phyloP scores from a whole-genome alignment of 441 rosid species.

The Brassica balearica region DNA sequence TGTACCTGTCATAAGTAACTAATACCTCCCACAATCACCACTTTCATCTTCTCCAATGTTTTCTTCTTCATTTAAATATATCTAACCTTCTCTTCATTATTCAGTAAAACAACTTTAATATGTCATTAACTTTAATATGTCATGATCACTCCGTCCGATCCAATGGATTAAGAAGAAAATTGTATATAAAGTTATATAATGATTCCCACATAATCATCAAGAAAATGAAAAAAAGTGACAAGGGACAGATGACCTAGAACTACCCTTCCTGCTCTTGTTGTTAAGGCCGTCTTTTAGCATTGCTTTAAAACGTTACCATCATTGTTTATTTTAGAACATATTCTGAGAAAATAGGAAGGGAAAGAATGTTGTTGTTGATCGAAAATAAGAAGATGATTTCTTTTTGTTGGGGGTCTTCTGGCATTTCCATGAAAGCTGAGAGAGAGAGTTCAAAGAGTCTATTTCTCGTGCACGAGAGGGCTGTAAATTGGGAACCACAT shows the following conservation, averaged over 20 bases:
- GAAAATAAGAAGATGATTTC: neutral
- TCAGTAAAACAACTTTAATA: neutral
- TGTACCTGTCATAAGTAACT: conserved; percentile 56
- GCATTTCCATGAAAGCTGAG: conserved; percentile 31
- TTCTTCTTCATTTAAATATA: too few relatives aligned
- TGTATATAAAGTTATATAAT: neutral
- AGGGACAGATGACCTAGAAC: conserved; percentile 35
- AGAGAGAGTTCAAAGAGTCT: conserved; percentile 25
- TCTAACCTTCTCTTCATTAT: neutral
- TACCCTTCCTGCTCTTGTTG: conserved; percentile 25
- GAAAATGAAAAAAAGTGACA: neutral
- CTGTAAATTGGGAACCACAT: conserved; percentile 98
- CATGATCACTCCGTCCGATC: neutral
- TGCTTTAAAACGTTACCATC: conserved; percentile 11
- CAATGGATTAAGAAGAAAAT: neutral
- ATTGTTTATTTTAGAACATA: conserved; percentile 9
- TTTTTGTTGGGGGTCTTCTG: neutral
- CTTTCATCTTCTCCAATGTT: conserved; percentile 51
- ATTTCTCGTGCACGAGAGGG: conserved; percentile 95
- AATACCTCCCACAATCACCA: conserved; percentile 77
- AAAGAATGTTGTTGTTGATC: conserved; percentile 36
- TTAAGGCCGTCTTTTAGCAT: conserved; percentile 10
- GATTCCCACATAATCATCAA: conserved; percentile 1
- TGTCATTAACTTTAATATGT: neutral
- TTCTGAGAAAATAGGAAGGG: neutral